Evolutionary conservation across 345 rosid genomes (phyloP).

Genomic region (Aurinia saxatilis): DNA sequence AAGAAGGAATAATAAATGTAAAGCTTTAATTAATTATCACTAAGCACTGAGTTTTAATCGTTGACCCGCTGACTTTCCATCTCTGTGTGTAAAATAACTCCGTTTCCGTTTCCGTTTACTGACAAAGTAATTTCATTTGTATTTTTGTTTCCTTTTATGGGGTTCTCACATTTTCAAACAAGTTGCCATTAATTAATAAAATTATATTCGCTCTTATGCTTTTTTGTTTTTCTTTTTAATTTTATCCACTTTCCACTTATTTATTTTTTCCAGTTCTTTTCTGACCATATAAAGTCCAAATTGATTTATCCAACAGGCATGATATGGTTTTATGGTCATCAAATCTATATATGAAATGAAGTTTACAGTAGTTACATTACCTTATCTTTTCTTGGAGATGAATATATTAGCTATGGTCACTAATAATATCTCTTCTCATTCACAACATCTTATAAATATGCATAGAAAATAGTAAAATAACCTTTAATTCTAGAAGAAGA

Average conservation of each 20-base stretch:
- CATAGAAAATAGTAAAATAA: too few relatives aligned
- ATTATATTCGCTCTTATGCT: background rate
- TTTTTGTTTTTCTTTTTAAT: background rate
- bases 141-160: slow-evolving; percentile 6
- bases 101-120: slow-evolving; percentile 9
- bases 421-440: too few relatives aligned
- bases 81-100: background rate
- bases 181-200: slow-evolving; percentile 8
- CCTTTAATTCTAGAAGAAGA: too few relatives aligned
- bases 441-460: too few relatives aligned
- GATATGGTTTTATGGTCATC: background rate
- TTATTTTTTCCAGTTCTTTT: slow-evolving; percentile 2
- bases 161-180: slow-evolving; percentile 19
- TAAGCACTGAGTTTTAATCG: slow-evolving; percentile 24
- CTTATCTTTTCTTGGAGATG: too few relatives aligned
- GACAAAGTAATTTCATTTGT: background rate
- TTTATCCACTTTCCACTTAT: slow-evolving; percentile 4
- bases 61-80: slow-evolving; percentile 32
- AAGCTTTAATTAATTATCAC: slow-evolving; percentile 11
- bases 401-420: too few relatives aligned
- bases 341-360: background rate
- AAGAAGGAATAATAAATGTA: background rate
- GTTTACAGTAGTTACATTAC: too few relatives aligned
- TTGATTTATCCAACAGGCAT: slow-evolving; percentile 4
- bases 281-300: slow-evolving; percentile 15